Conservation (phyloP, 2,329 filamentous ascomycete genomes). For the Bipolaris sorokiniana region DNA sequence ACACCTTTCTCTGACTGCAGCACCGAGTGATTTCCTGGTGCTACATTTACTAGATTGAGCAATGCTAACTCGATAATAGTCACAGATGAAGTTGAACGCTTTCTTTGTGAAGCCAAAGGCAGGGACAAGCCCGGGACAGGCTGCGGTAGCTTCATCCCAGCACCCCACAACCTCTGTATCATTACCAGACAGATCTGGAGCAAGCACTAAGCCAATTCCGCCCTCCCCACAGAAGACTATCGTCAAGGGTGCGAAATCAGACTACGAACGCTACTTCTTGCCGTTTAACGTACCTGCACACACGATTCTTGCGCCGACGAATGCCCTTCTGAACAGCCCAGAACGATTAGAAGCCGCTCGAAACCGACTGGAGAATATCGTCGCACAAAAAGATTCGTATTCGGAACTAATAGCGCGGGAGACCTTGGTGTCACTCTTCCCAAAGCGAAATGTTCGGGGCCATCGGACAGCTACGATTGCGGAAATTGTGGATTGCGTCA, state of each 20-base stretch:
- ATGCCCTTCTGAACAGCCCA: constrained; percentile 40
- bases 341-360: constrained; percentile 36
- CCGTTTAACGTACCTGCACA: constrained; percentile 80
- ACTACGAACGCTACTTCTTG: constrained; percentile 70
- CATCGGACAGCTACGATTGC: constrained; percentile 30
- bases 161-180: constrained; percentile 40
- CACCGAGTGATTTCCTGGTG: neutral
- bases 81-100: constrained; percentile 51
- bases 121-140: constrained; percentile 34
- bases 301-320: constrained; percentile 69
- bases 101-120: constrained; percentile 54
- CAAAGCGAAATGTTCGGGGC: constrained; percentile 21
- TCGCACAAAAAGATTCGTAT: constrained; percentile 20
- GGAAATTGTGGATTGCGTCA: constrained; percentile 53
- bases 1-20: neutral
- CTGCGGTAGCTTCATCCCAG: constrained; percentile 42
- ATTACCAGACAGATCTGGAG: constrained; percentile 29
- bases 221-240: constrained; percentile 45
- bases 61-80: constrained; percentile 38
- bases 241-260: constrained; percentile 44
- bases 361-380: constrained; percentile 36
- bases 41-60: neutral
- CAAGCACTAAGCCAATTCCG: constrained; percentile 34
- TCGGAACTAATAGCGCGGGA: constrained; percentile 25
- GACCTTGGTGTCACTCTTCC: constrained; percentile 27